Conservation (phyloP, 108 stramenopile genomes). For the Stephanodiscus minutulus region DNA sequence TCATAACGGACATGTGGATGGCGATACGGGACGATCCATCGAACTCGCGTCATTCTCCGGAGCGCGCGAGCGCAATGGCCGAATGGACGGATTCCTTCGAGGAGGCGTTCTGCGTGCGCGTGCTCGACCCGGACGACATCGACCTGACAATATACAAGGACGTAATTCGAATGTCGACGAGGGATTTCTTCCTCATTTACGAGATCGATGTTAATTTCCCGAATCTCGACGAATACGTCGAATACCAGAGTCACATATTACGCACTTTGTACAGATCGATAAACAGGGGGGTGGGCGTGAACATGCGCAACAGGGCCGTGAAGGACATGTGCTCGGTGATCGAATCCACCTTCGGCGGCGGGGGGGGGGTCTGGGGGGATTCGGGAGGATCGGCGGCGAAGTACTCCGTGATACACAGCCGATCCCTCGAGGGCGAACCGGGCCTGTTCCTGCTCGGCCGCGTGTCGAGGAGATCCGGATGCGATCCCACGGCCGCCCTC, state of each 20-base stretch:
- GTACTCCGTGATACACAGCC: conserved; percentile 37
- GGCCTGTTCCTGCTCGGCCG: neutral
- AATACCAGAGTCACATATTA: conserved; percentile 30
- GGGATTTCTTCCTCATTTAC: conserved; percentile 19
- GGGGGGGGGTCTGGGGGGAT: too few relatives aligned
- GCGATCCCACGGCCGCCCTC: conserved; percentile 45
- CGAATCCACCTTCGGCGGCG: conserved; percentile 1
- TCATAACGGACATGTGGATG: conserved; percentile 47
- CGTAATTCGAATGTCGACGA: conserved; percentile 15
- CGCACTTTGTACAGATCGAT: conserved; percentile 40
- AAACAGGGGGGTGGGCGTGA: conserved; percentile 27
- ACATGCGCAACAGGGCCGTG: neutral
- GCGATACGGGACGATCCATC: conserved; percentile 18
- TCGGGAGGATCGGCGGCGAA: too few relatives aligned
- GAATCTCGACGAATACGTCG: conserved; percentile 23
- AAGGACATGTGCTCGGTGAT: conserved; percentile 5
- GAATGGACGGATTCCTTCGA: conserved; percentile 31
- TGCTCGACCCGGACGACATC: neutral
- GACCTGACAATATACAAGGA: conserved; percentile 13
- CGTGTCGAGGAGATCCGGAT: conserved; percentile 11
- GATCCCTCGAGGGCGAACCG: conserved; percentile 1
- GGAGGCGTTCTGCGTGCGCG: conserved; percentile 30
- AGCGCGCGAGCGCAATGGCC: neutral
- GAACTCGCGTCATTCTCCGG: neutral
- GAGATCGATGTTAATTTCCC: too few relatives aligned